Conservation (phyloP, 1,284 basidiomycete genomes). For the Fomitopsis betulina region DNA sequence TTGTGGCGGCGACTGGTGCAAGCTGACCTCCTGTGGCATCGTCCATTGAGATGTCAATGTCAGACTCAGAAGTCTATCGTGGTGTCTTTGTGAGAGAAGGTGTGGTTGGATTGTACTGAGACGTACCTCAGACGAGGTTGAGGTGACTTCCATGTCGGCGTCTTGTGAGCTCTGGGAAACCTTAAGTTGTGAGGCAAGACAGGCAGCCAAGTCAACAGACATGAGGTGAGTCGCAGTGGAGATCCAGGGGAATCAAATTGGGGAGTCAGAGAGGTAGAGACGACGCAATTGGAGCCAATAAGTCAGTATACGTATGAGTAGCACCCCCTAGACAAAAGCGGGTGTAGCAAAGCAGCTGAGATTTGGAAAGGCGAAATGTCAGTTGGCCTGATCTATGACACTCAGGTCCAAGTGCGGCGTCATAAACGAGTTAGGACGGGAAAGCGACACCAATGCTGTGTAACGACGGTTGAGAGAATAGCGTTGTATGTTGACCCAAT, state of each 20-base stretch:
- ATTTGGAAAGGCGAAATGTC: too few relatives aligned
- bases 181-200: neutral
- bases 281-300: neutral
- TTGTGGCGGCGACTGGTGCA: neutral
- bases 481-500: too few relatives aligned
- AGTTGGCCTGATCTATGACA: too few relatives aligned
- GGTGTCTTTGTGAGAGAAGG: neutral
- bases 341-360: too few relatives aligned
- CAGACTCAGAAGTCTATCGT: neutral
- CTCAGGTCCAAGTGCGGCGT: too few relatives aligned
- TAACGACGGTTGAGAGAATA: too few relatives aligned
- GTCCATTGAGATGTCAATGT: neutral
- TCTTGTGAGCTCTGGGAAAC: neutral
- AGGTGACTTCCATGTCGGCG: neutral
- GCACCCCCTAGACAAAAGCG: too few relatives aligned
- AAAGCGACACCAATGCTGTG: too few relatives aligned
- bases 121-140: neutral
- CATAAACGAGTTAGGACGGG: too few relatives aligned
- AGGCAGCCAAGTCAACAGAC: neutral
- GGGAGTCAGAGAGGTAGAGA: too few relatives aligned
- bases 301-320: too few relatives aligned
- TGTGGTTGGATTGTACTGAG: too few relatives aligned
- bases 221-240: neutral
- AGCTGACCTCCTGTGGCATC: neutral
- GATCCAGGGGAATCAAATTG: neutral